Evolutionary conservation across 1,284 basidiomycete species (phyloP), one percentile per base, ranked within the genome.

Genomic region (Clitocybe nebularis): DNA sequence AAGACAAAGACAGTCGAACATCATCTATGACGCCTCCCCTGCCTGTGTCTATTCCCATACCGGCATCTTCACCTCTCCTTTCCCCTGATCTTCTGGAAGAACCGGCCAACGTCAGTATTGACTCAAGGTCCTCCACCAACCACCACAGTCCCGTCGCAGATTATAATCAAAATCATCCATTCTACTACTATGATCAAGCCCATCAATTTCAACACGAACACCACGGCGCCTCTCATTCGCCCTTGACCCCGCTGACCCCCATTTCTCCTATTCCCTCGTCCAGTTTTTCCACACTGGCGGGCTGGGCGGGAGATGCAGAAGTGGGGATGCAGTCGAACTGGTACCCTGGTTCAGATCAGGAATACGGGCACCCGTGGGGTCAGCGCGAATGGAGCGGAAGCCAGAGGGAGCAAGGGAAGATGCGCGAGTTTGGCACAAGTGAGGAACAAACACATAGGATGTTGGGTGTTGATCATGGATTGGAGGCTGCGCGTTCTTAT

Each of bases 251-350:
- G 11, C n/a, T 35, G 19, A 14, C 40, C 14, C 28, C 39, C 2
- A 26, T 23, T 13, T 37, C 39, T 7, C 43, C 24, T 6, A 23
- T 39, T 4, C 43, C 43, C 10, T 26, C 32, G 11, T 41, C 39
- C 20, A 30, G 39, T 3, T 47, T 47, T 26, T 47, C 46, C 1
- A 40, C 46, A 13, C 22, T 47, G 4, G 25, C 43, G 6, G 42
- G 46, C 13, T 47, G 46, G 46, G 46, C n/a, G n/a, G n/a, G n/a
- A n/a, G n/a, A n/a, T n/a, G n/a, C n/a, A n/a, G n/a, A n/a, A n/a
- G n/a, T n/a, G n/a, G n/a, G n/a, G n/a, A n/a, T n/a, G 40, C 28
- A 42, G 45, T 5, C 34, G 37, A 33, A 14, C 45, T 10, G 30
- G 30, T 17, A 21, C 23, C 2, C 19, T 6, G 19, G 23, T n/a